phyloP scores from a whole-genome alignment of 2,329 filamentous ascomycete species.

The Colletotrichum limetticola region DNA sequence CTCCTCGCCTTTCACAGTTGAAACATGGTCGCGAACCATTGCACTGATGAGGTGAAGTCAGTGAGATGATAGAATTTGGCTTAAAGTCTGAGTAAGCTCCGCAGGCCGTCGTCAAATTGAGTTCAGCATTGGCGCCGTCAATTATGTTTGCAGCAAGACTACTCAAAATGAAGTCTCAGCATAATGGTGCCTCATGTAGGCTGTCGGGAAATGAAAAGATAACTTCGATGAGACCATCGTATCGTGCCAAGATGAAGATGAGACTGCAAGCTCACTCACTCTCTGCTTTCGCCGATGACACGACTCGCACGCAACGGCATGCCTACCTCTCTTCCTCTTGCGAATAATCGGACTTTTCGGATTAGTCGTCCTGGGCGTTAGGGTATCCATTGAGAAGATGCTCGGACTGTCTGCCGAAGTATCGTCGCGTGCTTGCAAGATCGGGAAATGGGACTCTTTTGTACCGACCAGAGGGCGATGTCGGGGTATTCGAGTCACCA shows the following conservation, averaged over 20 bases:
- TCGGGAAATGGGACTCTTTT: slow-evolving; percentile 10
- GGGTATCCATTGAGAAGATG: slow-evolving; percentile 15
- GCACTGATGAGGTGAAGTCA: slow-evolving; percentile 2
- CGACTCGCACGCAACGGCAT: slow-evolving; percentile 33
- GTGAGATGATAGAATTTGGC: not conserved
- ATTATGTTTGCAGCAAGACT: not conserved
- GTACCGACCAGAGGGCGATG: slow-evolving; percentile 10
- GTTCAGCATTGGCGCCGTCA: not conserved
- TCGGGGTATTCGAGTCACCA: slow-evolving; percentile 27
- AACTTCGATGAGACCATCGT: not conserved
- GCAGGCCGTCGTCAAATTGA: not conserved
- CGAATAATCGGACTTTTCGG: slow-evolving; percentile 17
- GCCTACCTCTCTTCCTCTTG: slow-evolving; percentile 30
- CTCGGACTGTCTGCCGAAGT: not conserved
- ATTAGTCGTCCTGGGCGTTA: not conserved
- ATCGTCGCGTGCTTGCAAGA: not conserved
- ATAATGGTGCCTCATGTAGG: not conserved
- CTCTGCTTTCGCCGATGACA: slow-evolving; percentile 33
- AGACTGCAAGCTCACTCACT: slow-evolving; percentile 14
- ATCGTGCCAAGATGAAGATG: not conserved
- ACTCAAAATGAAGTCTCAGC: not conserved
- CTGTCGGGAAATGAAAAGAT: not conserved
- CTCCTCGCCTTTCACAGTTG: slow-evolving; percentile 29
- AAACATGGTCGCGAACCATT: slow-evolving; percentile 31
- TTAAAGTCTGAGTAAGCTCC: too few relatives aligned